Conservation (phyloP, 768 basidiomycete genomes). For the Gloeostereum incarnatum region DNA sequence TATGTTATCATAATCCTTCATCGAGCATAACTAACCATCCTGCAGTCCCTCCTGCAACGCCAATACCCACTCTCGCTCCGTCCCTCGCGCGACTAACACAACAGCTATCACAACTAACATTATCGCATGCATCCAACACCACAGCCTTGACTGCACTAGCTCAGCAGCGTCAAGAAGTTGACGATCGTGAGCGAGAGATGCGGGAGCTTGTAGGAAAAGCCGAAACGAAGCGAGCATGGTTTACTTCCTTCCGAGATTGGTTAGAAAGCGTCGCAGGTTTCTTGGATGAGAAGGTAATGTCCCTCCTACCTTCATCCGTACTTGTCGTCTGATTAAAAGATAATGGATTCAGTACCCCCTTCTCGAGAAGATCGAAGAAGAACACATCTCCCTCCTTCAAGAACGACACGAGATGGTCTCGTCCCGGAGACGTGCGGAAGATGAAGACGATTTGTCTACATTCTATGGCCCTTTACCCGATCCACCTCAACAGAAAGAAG, state of each 20-base stretch:
- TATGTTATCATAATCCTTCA: slow-evolving; percentile 22
- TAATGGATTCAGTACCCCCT: slow-evolving; percentile 51
- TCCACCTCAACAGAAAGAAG: slow-evolving; percentile 17
- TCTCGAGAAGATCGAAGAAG: slow-evolving; percentile 71
- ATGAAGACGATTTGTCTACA: slow-evolving; percentile 68
- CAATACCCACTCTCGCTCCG: slow-evolving; percentile 55
- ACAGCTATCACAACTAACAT: slow-evolving; percentile 48
- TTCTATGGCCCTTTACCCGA: slow-evolving; percentile 50
- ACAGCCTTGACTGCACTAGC: slow-evolving; percentile 45
- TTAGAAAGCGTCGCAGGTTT: slow-evolving; percentile 78
- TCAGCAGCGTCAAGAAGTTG: slow-evolving; percentile 55
- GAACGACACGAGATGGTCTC: slow-evolving; percentile 66
- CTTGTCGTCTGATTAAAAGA: slow-evolving; percentile 8
- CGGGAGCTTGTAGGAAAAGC: slow-evolving; percentile 65
- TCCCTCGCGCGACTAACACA: slow-evolving; percentile 54
- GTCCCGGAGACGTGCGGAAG: slow-evolving; percentile 63
- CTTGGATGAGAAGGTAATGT: slow-evolving; percentile 73
- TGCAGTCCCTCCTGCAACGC: slow-evolving; percentile 56
- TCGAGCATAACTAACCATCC: slow-evolving; percentile 8
- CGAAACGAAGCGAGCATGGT: slow-evolving; percentile 78
- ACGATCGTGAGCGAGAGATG: slow-evolving; percentile 62
- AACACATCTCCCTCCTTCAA: slow-evolving; percentile 60
- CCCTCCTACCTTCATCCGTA: not conserved
- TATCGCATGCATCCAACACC: slow-evolving; percentile 60
- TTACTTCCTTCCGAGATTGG: slow-evolving; percentile 69